Percentiles rank a stretch among this genome's conserved stretches.
Evolutionary conservation across 108 stramenopile genomes (phyloP).

Genomic region (Cylindrotheca closterium): DNA sequence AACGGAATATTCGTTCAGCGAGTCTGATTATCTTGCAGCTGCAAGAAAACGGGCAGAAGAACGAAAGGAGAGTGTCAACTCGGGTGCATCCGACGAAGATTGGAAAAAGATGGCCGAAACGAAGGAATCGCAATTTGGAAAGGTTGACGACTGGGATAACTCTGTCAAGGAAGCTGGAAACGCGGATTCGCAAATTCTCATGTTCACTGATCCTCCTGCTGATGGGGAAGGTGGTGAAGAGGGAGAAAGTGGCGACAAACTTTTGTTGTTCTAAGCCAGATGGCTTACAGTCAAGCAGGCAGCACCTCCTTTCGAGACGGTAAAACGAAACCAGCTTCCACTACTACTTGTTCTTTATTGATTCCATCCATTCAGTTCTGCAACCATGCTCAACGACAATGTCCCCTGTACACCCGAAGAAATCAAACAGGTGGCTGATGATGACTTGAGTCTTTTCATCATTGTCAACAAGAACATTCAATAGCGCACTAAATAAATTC

Average conservation of each 20-base stretch:
- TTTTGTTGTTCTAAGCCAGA: constrained; percentile 29
- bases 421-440: no score
- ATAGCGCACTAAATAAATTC: no score
- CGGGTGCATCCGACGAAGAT: constrained; percentile 36
- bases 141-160: constrained; percentile 52
- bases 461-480: no score
- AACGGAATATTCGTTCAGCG: constrained; percentile 34
- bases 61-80: constrained; percentile 17
- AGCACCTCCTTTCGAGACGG: no score
- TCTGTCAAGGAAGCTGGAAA: constrained; percentile 47
- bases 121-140: constrained; percentile 28
- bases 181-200: constrained; percentile 41
- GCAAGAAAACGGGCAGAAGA: constrained; percentile 40
- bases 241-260: constrained; percentile 30
- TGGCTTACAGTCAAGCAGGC: not conserved
- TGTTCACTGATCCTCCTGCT: constrained; percentile 14
- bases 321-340: no score
- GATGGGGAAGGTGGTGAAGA: constrained; percentile 21
- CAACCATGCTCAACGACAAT: no score
- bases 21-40: constrained; percentile 45
- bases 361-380: no score
- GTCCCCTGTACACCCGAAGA: no score
- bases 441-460: no score
- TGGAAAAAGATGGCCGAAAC: constrained; percentile 34
- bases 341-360: no score